phyloP scores from a whole-genome alignment of 1,284 basidiomycete genomes.

The Pseudozyma pruni region DNA sequence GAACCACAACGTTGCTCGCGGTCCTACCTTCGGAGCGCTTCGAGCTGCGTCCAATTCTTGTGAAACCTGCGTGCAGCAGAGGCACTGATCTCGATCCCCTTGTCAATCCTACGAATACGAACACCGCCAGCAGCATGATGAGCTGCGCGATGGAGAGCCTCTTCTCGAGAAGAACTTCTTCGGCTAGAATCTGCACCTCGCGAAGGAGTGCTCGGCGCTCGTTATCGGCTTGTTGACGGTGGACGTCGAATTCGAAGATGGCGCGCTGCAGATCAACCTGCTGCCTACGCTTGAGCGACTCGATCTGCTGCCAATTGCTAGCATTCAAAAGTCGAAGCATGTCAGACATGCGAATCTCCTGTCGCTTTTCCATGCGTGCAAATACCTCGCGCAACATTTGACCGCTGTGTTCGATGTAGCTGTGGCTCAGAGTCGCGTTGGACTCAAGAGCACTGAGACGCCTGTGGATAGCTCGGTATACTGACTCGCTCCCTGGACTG shows the following conservation, averaged over 20 bases:
- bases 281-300: constrained; percentile 64
- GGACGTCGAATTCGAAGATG: constrained; percentile 77
- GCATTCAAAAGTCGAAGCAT: constrained; percentile 73
- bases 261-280: constrained; percentile 75
- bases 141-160: constrained; percentile 84
- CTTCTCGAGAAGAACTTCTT: constrained; percentile 85
- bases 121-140: constrained; percentile 78
- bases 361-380: constrained; percentile 74
- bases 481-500: constrained; percentile 74
- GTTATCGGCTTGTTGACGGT: constrained; percentile 75
- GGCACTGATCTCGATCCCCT: constrained; percentile 74
- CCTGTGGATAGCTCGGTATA: constrained; percentile 96
- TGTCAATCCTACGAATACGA: constrained; percentile 84
- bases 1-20: constrained; percentile 6
- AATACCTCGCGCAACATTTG: constrained; percentile 80
- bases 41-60: constrained; percentile 27
- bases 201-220: constrained; percentile 77
- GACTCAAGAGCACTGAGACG: constrained; percentile 84
- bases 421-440: constrained; percentile 85
- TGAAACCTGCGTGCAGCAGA: constrained; percentile 47
- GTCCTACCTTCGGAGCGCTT: constrained; percentile 16
- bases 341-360: constrained; percentile 71
- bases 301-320: constrained; percentile 70
- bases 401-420: constrained; percentile 91
- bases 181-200: constrained; percentile 77